Base-by-base conservation (phyloP, 495 filamentous ascomycete genomes). In the Penicillium coffeae region DNA sequence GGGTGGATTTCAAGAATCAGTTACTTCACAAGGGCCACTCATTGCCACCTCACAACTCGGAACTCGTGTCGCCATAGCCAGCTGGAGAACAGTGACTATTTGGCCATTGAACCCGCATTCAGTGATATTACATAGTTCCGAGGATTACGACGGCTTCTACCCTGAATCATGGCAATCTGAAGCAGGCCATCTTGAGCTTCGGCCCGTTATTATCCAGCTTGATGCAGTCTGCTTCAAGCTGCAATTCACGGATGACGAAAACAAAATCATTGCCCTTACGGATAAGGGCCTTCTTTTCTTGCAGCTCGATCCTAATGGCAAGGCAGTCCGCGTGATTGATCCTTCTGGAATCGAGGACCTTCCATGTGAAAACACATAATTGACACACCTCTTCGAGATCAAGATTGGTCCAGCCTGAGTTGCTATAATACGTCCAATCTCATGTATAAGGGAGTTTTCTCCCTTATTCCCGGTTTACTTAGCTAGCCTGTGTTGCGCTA, bases 211-310 rank as follows among this genome's bases (percentile, higher is more conserved):
- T 0, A 51, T 75, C 21, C 59, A 61, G 1, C 45, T 72, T 10
- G 57, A 70, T 55, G 74, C 64, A 9, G 64, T 79, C 30, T 71
- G 68, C 39, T 73, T 59, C 34, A 62, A 74, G 38, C 21, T 75
- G 22, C 44, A 39, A 9, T 75, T 75, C 42, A 59, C 54, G 16
- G 54, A 67, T 2, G 54, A 62, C 2, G 74, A 77, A 45, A 48
- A 71, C 44, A 64, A 70, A 25, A 49, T 78, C n/a, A 47, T 71
- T 49, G 73, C 62, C 8, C 55, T 74, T 9, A 77, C 76, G 13
- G 75, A 78, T 54, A 67, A 60, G 34, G 76, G 76, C 10, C 39
- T 78, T 22, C 66, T 73, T 56, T 42, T 60, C 10, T 66, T 72
- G 63, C 50, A 69, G 56, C 47, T 76, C 13, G 49, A 62, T 8